These are phyloP conservation scores for Discostella pseudostelligera DNA, from an alignment of 108 stramenopile genomes.

Conservation along the genomic window DNA sequence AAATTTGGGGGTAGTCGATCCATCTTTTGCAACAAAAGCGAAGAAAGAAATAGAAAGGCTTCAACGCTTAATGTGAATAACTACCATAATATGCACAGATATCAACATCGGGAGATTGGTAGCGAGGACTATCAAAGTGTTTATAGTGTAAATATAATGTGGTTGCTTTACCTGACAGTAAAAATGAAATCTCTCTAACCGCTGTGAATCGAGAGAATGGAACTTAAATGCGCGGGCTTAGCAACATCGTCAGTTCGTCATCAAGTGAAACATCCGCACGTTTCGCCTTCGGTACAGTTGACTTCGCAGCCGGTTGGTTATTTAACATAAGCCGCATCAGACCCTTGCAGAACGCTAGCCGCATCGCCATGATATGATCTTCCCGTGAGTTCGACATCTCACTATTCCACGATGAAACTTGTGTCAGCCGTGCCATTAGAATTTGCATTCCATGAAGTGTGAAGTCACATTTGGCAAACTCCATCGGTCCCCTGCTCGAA, in stretches of 20 bases:
- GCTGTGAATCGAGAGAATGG: too few relatives aligned
- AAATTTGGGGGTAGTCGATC: constrained; percentile 31
- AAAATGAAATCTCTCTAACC: too few relatives aligned
- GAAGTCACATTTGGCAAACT: constrained; percentile 51
- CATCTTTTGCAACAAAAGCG: constrained; percentile 43
- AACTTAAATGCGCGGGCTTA: constrained; percentile 31
- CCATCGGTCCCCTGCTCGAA: constrained; percentile 26
- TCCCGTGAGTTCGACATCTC: constrained; percentile 16
- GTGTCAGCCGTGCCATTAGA: constrained; percentile 62
- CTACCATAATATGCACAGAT: too few relatives aligned
- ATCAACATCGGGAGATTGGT: constrained; percentile 63
- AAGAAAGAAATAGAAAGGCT: constrained; percentile 48
- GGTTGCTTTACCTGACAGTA: too few relatives aligned
- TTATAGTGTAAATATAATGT: too few relatives aligned
- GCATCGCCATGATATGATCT: constrained; percentile 35
- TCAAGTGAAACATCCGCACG: constrained; percentile 11
- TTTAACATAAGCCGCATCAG: constrained; percentile 58
- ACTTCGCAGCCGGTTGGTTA: background rate
- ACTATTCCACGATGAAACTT: constrained; percentile 35
- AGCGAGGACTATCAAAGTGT: too few relatives aligned
- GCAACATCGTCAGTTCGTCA: constrained; percentile 31
- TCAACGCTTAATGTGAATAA: constrained; percentile 45
- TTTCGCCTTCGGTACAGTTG: constrained; percentile 4
- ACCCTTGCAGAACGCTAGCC: constrained; percentile 57
- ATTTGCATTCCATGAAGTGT: constrained; percentile 62